phyloP scores from a whole-genome alignment of 2,329 filamentous ascomycete species.

The Cadophora malorum region DNA sequence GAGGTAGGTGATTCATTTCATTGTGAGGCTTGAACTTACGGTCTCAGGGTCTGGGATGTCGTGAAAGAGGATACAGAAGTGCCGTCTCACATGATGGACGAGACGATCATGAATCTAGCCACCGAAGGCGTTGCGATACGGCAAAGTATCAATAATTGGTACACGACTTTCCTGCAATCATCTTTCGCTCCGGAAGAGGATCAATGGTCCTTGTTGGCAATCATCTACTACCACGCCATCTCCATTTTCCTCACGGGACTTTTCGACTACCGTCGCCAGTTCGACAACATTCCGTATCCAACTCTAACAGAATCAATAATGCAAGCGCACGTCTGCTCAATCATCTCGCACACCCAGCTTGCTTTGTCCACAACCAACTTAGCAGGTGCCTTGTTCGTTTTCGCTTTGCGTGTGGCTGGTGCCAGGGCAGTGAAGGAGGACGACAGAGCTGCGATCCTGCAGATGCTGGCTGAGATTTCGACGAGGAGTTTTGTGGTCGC shows the following conservation, averaged over 20 bases:
- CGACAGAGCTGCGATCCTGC: conserved; percentile 24
- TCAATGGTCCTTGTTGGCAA: conserved; percentile 25
- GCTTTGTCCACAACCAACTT: conserved; percentile 32
- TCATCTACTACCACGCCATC: conserved; percentile 34
- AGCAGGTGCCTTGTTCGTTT: conserved; percentile 34
- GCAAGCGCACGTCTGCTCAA: conserved; percentile 29
- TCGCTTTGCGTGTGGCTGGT: conserved; percentile 37
- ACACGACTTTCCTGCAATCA: conserved; percentile 1
- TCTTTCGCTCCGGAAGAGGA: neutral
- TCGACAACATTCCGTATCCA: conserved; percentile 21
- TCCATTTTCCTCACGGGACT: conserved; percentile 38
- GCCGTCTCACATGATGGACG: neutral
- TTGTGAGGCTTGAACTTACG: neutral
- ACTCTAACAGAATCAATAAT: conserved; percentile 17
- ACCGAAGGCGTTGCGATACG: conserved; percentile 26
- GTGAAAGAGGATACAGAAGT: conserved; percentile 1
- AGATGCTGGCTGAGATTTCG: conserved; percentile 33
- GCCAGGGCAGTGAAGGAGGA: conserved; percentile 27
- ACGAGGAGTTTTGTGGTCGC: conserved; percentile 36
- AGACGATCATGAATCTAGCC: conserved; percentile 23
- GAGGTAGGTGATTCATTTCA: conserved; percentile 17
- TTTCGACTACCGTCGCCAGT: conserved; percentile 36
- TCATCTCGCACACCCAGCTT: conserved; percentile 25
- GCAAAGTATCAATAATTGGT: conserved; percentile 28
- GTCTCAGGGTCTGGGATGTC: conserved; percentile 15